phyloP scores from a whole-genome alignment of 768 basidiomycete species.

The Boletus eberwhitei region DNA sequence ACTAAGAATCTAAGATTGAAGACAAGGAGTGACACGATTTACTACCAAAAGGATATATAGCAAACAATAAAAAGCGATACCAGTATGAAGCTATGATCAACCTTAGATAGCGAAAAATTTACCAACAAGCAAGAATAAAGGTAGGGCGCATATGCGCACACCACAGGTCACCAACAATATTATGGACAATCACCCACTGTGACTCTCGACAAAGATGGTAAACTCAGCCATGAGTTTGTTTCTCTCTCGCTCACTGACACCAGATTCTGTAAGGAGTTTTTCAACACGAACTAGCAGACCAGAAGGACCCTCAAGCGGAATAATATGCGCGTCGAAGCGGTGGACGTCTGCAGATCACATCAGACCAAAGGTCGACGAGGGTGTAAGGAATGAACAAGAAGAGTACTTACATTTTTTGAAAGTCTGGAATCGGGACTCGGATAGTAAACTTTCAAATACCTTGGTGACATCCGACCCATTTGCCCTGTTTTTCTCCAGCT shows the following conservation, averaged over 20 bases:
- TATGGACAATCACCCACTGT: slow-evolving; percentile 18
- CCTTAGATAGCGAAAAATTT: slow-evolving; percentile 29
- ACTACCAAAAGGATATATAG: slow-evolving; percentile 9
- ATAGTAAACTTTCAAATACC: slow-evolving; percentile 34
- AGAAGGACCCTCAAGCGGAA: slow-evolving; percentile 70
- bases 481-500: slow-evolving; percentile 15
- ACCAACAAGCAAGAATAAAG: slow-evolving; percentile 17
- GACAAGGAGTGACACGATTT: slow-evolving; percentile 14
- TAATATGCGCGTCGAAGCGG: slow-evolving; percentile 69
- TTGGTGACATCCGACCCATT: slow-evolving; percentile 35
- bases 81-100: slow-evolving; percentile 11
- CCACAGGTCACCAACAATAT: slow-evolving; percentile 4
- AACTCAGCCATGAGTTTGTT: slow-evolving; percentile 55
- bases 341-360: slow-evolving; percentile 52
- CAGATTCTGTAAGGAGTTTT: slow-evolving; percentile 50
- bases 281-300: slow-evolving; percentile 68
- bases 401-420: slow-evolving; percentile 62
- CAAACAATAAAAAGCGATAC: slow-evolving; percentile 21
- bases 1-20: not conserved
- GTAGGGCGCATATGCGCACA: not conserved
- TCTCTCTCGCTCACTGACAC: slow-evolving; percentile 47
- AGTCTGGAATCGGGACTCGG: slow-evolving; percentile 36
- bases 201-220: slow-evolving; percentile 48
- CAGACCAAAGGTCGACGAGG: slow-evolving; percentile 9
- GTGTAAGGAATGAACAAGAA: slow-evolving; percentile 1